These are phyloP conservation scores for Alnus glutinosa DNA, from an alignment of 306 rosid genomes.

Conservation along the genomic window DNA sequence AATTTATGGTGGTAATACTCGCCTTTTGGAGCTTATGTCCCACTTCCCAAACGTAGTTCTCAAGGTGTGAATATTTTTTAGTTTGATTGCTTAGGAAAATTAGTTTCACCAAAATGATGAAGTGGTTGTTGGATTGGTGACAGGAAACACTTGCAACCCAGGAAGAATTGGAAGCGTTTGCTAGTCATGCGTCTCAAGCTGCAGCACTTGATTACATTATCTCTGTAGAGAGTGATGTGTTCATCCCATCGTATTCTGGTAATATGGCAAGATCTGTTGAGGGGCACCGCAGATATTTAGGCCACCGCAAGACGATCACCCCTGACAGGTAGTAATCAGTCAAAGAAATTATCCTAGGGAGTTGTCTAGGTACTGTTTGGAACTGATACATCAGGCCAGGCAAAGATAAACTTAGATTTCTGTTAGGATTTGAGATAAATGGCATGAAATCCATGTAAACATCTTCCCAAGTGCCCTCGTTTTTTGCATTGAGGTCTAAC, in stretches of 20 bases:
- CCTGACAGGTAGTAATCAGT: conserved; percentile 68
- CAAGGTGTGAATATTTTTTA: conserved; percentile 48
- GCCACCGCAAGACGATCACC: conserved; percentile 80
- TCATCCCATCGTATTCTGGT: conserved; percentile 83
- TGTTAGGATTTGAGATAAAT: conserved; percentile 4
- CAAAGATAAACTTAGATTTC: neutral
- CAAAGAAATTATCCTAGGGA: conserved; percentile 18
- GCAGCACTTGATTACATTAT: conserved; percentile 92
- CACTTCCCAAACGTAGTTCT: conserved; percentile 72
- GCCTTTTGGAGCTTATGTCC: conserved; percentile 73
- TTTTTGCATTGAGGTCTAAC: conserved; percentile 9
- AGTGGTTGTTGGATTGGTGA: conserved; percentile 29
- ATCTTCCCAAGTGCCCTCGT: neutral
- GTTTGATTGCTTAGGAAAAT: conserved; percentile 11
- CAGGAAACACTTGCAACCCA: conserved; percentile 87
- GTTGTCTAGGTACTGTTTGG: neutral
- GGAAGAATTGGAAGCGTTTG: conserved; percentile 72
- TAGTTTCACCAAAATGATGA: conserved; percentile 27
- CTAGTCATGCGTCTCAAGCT: conserved; percentile 84
- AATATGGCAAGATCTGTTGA: conserved; percentile 97
- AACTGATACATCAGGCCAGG: neutral
- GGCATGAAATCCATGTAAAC: neutral
- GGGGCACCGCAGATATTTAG: conserved; percentile 92
- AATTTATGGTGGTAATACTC: conserved; percentile 79
- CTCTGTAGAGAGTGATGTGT: conserved; percentile 88